These are phyloP conservation scores for Neopestalotiopsis rosae DNA, from an alignment of 2,329 filamentous ascomycete genomes.

Conservation along the genomic window DNA sequence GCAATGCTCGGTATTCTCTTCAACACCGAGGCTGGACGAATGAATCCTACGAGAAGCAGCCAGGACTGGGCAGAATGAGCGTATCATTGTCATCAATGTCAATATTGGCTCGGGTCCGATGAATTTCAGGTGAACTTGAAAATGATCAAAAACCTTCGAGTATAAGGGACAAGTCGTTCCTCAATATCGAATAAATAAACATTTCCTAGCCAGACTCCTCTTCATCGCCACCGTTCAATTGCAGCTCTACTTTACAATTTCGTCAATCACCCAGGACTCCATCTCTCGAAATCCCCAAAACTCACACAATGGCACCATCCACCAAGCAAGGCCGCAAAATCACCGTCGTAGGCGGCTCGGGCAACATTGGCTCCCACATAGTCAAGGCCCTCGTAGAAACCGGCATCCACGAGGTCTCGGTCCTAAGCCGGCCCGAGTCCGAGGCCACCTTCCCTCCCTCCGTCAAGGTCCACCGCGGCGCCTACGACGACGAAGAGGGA, in stretches of 20 bases:
- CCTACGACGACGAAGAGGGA: constrained; percentile 28
- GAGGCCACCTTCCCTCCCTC: constrained; percentile 25
- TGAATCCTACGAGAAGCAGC: neutral
- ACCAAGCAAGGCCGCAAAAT: constrained; percentile 21
- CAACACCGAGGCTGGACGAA: neutral
- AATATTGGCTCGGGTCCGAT: neutral
- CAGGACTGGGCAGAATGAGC: neutral
- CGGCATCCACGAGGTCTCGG: constrained; percentile 35
- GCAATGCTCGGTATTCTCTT: neutral
- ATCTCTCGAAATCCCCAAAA: neutral
- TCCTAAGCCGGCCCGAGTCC: constrained; percentile 37
- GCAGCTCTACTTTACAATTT: neutral
- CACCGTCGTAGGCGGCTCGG: constrained; percentile 31
- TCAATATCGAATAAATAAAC: neutral
- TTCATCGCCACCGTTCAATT: neutral
- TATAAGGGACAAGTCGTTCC: neutral
- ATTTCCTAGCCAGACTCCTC: neutral
- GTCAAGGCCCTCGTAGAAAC: neutral
- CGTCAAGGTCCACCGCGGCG: constrained; percentile 24
- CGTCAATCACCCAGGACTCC: neutral
- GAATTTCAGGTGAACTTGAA: neutral
- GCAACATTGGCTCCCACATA: constrained; percentile 27
- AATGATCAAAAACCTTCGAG: neutral
- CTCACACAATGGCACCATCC: neutral
- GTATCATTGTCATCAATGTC: neutral